phyloP scores from a whole-genome alignment of 2,329 filamentous ascomycete species.

The Epichloe gansuensis region DNA sequence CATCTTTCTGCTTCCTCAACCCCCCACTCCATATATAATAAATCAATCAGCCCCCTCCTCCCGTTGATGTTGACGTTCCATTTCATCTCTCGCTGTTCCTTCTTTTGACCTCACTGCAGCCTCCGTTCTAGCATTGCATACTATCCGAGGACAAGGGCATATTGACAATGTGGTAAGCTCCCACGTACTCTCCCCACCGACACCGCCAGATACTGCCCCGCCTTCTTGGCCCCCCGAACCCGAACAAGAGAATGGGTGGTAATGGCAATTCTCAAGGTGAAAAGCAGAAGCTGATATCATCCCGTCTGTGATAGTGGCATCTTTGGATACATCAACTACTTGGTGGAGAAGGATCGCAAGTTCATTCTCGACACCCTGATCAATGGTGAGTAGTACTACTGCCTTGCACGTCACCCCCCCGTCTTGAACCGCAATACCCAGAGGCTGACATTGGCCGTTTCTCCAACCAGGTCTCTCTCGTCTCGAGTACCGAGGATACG shows the following conservation, averaged over 20 bases:
- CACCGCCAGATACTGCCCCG: conserved; percentile 9
- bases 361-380: conserved; percentile 92
- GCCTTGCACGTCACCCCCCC: background rate
- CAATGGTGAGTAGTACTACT: conserved; percentile 55
- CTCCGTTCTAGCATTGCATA: conserved; percentile 1
- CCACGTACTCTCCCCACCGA: background rate
- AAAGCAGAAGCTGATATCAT: conserved; percentile 14
- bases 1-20: conserved; percentile 9
- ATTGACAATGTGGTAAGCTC: conserved; percentile 14
- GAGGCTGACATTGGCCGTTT: conserved; percentile 9
- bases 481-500: conserved; percentile 97
- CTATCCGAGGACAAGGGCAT: conserved; percentile 6
- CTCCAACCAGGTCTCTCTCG: conserved; percentile 62
- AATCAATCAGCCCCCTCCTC: conserved; percentile 6
- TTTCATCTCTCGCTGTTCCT: conserved; percentile 4
- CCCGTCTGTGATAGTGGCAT: conserved; percentile 52
- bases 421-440: background rate
- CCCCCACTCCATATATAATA: conserved; percentile 6
- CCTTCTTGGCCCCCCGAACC: background rate
- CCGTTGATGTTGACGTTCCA: background rate
- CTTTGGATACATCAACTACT: conserved; percentile 98
- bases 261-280: background rate
- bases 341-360: conserved; percentile 96
- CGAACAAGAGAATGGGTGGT: conserved; percentile 2
- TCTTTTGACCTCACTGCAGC: background rate